Evolutionary conservation across 2,329 filamentous ascomycete genomes (phyloP).

Genomic region (Alternaria consortialis): DNA sequence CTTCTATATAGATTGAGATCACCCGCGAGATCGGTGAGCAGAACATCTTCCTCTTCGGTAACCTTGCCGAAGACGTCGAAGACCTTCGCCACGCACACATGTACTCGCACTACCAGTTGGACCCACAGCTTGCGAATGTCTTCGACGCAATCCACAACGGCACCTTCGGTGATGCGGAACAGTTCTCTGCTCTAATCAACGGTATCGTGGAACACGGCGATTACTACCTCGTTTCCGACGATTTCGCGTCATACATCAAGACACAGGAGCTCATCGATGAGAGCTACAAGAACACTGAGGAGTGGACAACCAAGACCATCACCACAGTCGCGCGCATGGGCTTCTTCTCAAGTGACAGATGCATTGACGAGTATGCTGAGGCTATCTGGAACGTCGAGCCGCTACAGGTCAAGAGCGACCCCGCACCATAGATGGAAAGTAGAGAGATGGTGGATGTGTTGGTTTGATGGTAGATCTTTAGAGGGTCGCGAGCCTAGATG

Average conservation of each 20-base stretch:
- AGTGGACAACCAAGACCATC: slow-evolving; percentile 92
- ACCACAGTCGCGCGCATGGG: slow-evolving; percentile 91
- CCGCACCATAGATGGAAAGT: slow-evolving; percentile 22
- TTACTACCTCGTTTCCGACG: slow-evolving; percentile 97
- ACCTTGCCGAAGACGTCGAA: slow-evolving; percentile 94
- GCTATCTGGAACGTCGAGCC: slow-evolving; percentile 97
- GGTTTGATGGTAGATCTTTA: slow-evolving; percentile 2
- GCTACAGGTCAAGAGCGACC: slow-evolving; percentile 58
- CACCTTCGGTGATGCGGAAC: slow-evolving; percentile 79
- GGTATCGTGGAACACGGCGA: slow-evolving; percentile 93
- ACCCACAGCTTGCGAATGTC: slow-evolving; percentile 79
- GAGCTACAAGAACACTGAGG: slow-evolving; percentile 89
- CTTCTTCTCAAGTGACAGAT: slow-evolving; percentile 94
- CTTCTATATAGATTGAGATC: slow-evolving; percentile 78
- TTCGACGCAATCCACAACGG: slow-evolving; percentile 83
- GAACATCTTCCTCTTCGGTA: slow-evolving; percentile 99
- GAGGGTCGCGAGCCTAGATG: slow-evolving; percentile 9
- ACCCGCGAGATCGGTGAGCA: slow-evolving; percentile 95
- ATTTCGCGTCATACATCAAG: slow-evolving; percentile 93
- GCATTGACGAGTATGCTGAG: slow-evolving; percentile 97
- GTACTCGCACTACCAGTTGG: slow-evolving; percentile 81
- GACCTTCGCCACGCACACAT: slow-evolving; percentile 91
- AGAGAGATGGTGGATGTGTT: neutral
- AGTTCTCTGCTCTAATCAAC: slow-evolving; percentile 84
- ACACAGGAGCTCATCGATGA: slow-evolving; percentile 92